Conservation (phyloP, 805 yeast genomes). For the Candida ulmi region DNA sequence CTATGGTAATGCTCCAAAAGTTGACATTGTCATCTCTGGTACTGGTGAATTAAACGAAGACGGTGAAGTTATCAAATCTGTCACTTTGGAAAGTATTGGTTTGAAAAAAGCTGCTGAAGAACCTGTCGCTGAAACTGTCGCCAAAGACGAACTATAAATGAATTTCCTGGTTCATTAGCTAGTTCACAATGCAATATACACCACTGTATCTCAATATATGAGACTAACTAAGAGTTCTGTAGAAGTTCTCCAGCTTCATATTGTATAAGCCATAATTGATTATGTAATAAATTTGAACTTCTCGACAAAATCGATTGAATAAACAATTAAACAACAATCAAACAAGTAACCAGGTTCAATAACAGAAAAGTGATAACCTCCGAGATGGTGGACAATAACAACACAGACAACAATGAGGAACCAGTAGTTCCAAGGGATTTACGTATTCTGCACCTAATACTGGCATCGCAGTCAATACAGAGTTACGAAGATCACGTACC, state of each 20-base stretch:
- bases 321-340: not conserved
- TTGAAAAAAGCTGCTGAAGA: slow-evolving; percentile 15
- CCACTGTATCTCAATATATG: too few relatives aligned
- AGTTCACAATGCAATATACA: too few relatives aligned
- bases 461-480: slow-evolving; percentile 90
- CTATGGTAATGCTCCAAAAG: slow-evolving; percentile 66
- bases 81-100: slow-evolving; percentile 14
- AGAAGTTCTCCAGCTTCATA: too few relatives aligned
- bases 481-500: slow-evolving; percentile 96
- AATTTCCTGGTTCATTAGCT: too few relatives aligned
- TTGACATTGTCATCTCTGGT: slow-evolving; percentile 56
- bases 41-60: slow-evolving; percentile 60
- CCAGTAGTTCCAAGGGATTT: slow-evolving; percentile 75
- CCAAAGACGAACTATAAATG: slow-evolving; percentile 31
- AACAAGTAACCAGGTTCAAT: not conserved
- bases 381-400: slow-evolving; percentile 5
- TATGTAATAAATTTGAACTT: too few relatives aligned
- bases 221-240: too few relatives aligned
- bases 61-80: slow-evolving; percentile 19
- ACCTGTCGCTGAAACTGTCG: slow-evolving; percentile 6
- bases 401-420: slow-evolving; percentile 21
- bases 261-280: too few relatives aligned
- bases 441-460: slow-evolving; percentile 77
- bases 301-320: too few relatives aligned
- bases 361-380: not conserved